Percentiles rank a stretch among this genome's conserved stretches.
phyloP scores from a whole-genome alignment of 805 yeast species.

The Ogataea sp. region DNA sequence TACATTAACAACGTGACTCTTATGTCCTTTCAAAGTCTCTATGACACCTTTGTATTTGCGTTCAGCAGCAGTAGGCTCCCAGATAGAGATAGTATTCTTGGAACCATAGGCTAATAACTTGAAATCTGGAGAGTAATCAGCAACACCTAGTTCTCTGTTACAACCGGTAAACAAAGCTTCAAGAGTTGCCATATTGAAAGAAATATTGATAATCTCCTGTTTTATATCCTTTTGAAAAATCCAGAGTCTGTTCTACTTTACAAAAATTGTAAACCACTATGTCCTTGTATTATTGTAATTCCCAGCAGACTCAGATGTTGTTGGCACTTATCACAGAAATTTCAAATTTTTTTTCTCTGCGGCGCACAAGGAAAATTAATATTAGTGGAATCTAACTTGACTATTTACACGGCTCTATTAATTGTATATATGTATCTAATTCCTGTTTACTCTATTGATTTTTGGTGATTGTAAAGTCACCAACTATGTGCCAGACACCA shows the following conservation, averaged over 20 bases:
- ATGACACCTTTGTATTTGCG: slow-evolving; percentile 35
- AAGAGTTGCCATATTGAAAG: slow-evolving; percentile 12
- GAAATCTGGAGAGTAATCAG: slow-evolving; percentile 36
- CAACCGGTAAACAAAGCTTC: slow-evolving; percentile 70
- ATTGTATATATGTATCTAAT: no score
- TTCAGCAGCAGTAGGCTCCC: slow-evolving; percentile 43
- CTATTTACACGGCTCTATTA: background rate
- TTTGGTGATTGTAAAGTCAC: slow-evolving; percentile 6
- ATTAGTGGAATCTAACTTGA: no score
- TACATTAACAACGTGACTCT: slow-evolving; percentile 59
- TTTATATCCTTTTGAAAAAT: no score
- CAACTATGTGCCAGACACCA: slow-evolving; percentile 63
- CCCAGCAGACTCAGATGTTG: no score
- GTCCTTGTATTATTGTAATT: no score
- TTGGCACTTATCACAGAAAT: no score
- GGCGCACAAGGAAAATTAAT: no score
- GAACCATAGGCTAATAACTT: slow-evolving; percentile 66
- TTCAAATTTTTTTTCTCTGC: no score
- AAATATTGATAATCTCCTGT: background rate
- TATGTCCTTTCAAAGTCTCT: slow-evolving; percentile 53
- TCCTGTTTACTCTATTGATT: no score
- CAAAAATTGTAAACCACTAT: no score
- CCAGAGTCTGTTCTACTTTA: no score
- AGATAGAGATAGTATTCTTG: slow-evolving; percentile 53
- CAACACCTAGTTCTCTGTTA: slow-evolving; percentile 53